Conservation (phyloP, 1,284 basidiomycete species). For the Marasmius tenuissimus region DNA sequence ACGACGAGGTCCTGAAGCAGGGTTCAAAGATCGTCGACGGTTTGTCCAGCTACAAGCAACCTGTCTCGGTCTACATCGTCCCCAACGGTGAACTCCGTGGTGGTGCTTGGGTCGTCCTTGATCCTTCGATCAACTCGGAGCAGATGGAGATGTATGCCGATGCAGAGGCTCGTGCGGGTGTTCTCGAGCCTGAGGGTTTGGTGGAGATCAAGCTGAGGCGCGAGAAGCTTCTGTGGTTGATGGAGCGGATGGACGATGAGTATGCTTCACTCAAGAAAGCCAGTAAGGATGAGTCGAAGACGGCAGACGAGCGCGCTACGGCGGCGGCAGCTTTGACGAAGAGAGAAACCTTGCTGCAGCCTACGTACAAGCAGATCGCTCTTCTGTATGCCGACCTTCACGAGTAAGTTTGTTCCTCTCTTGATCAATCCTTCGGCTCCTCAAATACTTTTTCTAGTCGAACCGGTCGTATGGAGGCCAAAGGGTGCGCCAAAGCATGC, state of each 20-base stretch:
- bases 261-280: slow-evolving; percentile 84
- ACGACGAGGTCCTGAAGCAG: slow-evolving; percentile 92
- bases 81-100: slow-evolving; percentile 99
- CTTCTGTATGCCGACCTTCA: slow-evolving; percentile 96
- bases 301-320: slow-evolving; percentile 71
- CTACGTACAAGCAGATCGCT: slow-evolving; percentile 93
- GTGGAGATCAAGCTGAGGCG: slow-evolving; percentile 93
- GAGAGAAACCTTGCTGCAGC: slow-evolving; percentile 83
- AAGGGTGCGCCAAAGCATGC: slow-evolving; percentile 84
- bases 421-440: slow-evolving; percentile 8
- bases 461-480: slow-evolving; percentile 96
- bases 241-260: slow-evolving; percentile 90
- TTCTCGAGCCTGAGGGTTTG: slow-evolving; percentile 97
- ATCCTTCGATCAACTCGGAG: slow-evolving; percentile 94
- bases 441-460: slow-evolving; percentile 54
- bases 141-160: slow-evolving; percentile 99
- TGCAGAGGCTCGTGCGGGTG: slow-evolving; percentile 93
- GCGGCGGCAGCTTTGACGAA: slow-evolving; percentile 70
- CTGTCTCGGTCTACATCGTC: slow-evolving; percentile 98
- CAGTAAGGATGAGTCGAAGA: slow-evolving; percentile 73
- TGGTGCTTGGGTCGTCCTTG: slow-evolving; percentile 99
- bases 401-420: slow-evolving; percentile 58
- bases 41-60: slow-evolving; percentile 94
- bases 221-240: slow-evolving; percentile 87
- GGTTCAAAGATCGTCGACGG: slow-evolving; percentile 99